These are phyloP conservation scores for Gymnopilus junonius DNA, from an alignment of 768 basidiomycete species.

Conservation along the genomic window DNA sequence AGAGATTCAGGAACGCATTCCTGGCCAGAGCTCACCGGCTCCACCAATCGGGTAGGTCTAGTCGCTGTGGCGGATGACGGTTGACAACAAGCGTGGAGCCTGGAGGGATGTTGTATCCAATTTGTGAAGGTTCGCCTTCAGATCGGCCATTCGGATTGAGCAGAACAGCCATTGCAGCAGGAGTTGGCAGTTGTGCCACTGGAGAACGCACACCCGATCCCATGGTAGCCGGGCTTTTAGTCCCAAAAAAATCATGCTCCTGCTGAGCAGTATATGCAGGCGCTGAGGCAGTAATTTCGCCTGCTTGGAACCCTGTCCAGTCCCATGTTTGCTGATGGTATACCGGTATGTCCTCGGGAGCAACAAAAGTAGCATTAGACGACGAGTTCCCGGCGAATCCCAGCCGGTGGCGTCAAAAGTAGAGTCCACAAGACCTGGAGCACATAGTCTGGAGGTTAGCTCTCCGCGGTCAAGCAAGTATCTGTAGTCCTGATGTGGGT, in stretches of 20 bases:
- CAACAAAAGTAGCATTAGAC: slow-evolving; percentile 30
- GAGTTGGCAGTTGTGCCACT: slow-evolving; percentile 47
- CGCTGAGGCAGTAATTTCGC: slow-evolving; percentile 36
- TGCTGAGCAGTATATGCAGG: slow-evolving; percentile 30
- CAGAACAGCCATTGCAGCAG: slow-evolving; percentile 51
- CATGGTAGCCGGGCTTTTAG: slow-evolving; percentile 26
- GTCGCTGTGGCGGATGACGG: slow-evolving; percentile 20
- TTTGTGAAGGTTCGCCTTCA: slow-evolving; percentile 28
- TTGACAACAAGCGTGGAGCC: slow-evolving; percentile 21
- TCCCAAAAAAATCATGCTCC: slow-evolving; percentile 28
- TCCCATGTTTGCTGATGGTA: slow-evolving; percentile 37
- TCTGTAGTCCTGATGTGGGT: slow-evolving; percentile 49
- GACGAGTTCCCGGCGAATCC: slow-evolving; percentile 43
- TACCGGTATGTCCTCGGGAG: slow-evolving; percentile 45
- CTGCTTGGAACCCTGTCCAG: slow-evolving; percentile 28
- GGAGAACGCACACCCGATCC: slow-evolving; percentile 36
- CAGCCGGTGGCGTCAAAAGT: slow-evolving; percentile 48
- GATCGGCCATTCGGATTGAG: slow-evolving; percentile 42
- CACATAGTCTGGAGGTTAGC: slow-evolving; percentile 32
- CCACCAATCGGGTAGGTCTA: slow-evolving; percentile 25
- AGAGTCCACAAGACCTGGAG: slow-evolving; percentile 36
- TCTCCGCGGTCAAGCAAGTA: slow-evolving; percentile 48
- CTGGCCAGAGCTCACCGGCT: slow-evolving; percentile 24
- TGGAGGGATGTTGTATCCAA: slow-evolving; percentile 25
- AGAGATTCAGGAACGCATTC: slow-evolving; percentile 33